phyloP scores from a whole-genome alignment of 495 filamentous ascomycete genomes.

The Penicillium chermesinum region DNA sequence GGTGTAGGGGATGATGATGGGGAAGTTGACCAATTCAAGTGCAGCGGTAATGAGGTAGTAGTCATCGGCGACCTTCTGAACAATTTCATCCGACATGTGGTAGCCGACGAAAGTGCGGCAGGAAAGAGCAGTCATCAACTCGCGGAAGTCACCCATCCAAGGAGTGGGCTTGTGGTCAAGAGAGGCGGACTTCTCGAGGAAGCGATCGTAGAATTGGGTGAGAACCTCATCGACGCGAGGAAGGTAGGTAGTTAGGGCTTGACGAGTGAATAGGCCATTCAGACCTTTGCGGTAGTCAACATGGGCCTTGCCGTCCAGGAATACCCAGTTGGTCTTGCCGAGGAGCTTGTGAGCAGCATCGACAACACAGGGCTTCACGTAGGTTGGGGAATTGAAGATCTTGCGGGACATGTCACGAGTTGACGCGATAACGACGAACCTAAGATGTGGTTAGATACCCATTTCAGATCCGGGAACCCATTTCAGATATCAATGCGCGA shows the following conservation, averaged over 20 bases:
- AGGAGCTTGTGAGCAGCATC: slow-evolving; percentile 94
- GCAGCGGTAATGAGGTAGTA: slow-evolving; percentile 96
- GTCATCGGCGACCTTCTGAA: slow-evolving; percentile 95
- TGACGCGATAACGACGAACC: slow-evolving; percentile 96
- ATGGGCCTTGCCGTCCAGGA: slow-evolving; percentile 91
- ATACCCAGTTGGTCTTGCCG: slow-evolving; percentile 91
- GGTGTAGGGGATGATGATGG: slow-evolving; percentile 92
- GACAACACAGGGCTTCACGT: slow-evolving; percentile 95
- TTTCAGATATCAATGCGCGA: too few species aligned
- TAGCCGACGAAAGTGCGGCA: slow-evolving; percentile 95
- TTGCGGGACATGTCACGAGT: slow-evolving; percentile 94
- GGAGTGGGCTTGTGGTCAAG: slow-evolving; percentile 65
- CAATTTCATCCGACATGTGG: slow-evolving; percentile 81
- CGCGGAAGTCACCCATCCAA: slow-evolving; percentile 91
- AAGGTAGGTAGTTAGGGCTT: slow-evolving; percentile 81
- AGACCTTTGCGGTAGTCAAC: slow-evolving; percentile 96
- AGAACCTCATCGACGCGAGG: slow-evolving; percentile 91
- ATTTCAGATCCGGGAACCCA: neutral
- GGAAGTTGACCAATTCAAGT: slow-evolving; percentile 97
- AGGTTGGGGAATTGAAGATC: slow-evolving; percentile 90
- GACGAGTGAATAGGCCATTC: slow-evolving; percentile 89
- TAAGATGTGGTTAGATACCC: slow-evolving; percentile 31
- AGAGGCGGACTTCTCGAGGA: slow-evolving; percentile 64
- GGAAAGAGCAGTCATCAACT: slow-evolving; percentile 91
- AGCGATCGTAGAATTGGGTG: slow-evolving; percentile 75